Evolutionary conservation across 805 yeast genomes (phyloP), one percentile per base, ranked within the genome.

Genomic region (Schwanniomyces pseudopolymorphus): DNA sequence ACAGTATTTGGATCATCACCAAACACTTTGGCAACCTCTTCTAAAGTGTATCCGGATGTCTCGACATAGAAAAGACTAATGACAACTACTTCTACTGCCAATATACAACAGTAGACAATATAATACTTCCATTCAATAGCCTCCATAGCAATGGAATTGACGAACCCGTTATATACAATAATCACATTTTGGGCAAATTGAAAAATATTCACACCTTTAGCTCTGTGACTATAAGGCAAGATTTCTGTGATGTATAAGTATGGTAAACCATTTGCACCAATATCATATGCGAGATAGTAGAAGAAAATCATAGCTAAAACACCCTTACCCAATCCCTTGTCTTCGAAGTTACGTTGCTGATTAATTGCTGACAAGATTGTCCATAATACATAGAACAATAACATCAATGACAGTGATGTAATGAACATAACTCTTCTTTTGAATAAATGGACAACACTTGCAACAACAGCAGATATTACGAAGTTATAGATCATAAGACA

Each of bases 401-500:
- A 17, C 38, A 33, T 33, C 22, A 33, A 10, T 19, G 55, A n/a
- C 24, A 59, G 53, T 33, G 63, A 61, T 16, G 52, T 40, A 10
- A 65, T 31, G 40, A 65, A 63, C 42, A 63, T 38, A 0, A 60
- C 53, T 53, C 67, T 58, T 51, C 70, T 54, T 36, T 59, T 65
- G 48, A 64, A 57, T n/a, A 33, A 36, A 28, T 46, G 54, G 21
- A 48, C 53, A 13, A 52, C 43, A 5, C 52, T 43, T 13, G 66
- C 60, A 45, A 54, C 52, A 6, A 46, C 39, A 33, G 47, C 37
- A 9, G 69, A 57, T 40, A 64, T 52, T 17, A 60, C 63, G 50
- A 72, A 71, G 66, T 77, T 76, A 60, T 67, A 78, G 47, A 74
- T 61, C 71, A 69, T 72, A 50, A 78, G 68, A 50, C 75, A 73